These are phyloP conservation scores for Xylariaceae sp. DNA, from an alignment of 2,329 filamentous ascomycete species.

Conservation along the genomic window DNA sequence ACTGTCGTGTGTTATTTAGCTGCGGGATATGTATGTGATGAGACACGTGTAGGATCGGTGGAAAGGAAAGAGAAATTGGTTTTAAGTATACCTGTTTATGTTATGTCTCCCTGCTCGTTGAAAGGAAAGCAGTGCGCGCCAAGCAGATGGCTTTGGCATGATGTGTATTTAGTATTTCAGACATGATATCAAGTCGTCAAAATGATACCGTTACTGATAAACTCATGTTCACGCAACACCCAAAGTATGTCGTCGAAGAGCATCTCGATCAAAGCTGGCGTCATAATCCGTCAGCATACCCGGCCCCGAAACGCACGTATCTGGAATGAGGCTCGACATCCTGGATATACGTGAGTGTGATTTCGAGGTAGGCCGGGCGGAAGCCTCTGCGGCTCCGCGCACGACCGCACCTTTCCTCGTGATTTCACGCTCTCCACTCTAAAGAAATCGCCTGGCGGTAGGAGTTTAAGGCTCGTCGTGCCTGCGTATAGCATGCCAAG, in stretches of 20 bases:
- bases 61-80: no score
- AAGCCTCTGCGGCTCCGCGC: slow-evolving; percentile 39
- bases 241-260: slow-evolving; percentile 53
- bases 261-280: slow-evolving; percentile 66
- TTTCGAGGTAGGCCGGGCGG: slow-evolving; percentile 63
- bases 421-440: slow-evolving; percentile 62
- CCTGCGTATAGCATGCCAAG: slow-evolving; percentile 60
- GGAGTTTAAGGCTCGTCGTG: slow-evolving; percentile 63
- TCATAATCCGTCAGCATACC: slow-evolving; percentile 71
- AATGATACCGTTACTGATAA: neutral
- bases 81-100: neutral
- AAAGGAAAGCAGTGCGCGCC: no score
- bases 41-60: no score
- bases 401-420: slow-evolving; percentile 61
- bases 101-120: neutral
- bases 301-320: slow-evolving; percentile 64
- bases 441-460: slow-evolving; percentile 74
- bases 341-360: slow-evolving; percentile 63
- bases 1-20: neutral
- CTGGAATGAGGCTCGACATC: slow-evolving; percentile 66
- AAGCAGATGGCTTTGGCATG: neutral
- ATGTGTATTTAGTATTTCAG: neutral
- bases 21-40: no score
- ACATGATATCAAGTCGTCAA: neutral
- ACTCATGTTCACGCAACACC: slow-evolving; percentile 34